phyloP scores from a whole-genome alignment of 805 yeast species.

The Candida sphagnicola region DNA sequence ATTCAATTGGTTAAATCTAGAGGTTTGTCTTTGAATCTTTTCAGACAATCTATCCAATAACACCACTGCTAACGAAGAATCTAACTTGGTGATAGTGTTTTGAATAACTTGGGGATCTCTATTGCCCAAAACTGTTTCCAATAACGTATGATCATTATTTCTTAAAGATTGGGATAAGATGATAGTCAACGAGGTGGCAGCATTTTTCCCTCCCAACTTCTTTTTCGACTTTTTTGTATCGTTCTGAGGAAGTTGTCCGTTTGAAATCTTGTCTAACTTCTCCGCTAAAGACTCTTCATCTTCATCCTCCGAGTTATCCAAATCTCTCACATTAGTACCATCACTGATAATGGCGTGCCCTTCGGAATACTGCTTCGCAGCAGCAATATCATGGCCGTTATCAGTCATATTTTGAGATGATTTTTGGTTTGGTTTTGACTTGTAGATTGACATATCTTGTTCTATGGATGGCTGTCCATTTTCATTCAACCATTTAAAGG shows the following conservation, averaged over 20 bases:
- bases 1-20: conserved; percentile 46
- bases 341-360: conserved; percentile 56
- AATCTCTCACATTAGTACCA: conserved; percentile 60
- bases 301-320: conserved; percentile 45
- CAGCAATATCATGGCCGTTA: conserved; percentile 49
- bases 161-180: conserved; percentile 85
- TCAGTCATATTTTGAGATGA: conserved; percentile 41
- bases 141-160: conserved; percentile 78
- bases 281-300: conserved; percentile 51
- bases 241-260: conserved; percentile 17
- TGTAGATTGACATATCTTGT: conserved; percentile 22
- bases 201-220: conserved; percentile 51
- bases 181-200: conserved; percentile 64
- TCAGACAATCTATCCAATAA: conserved; percentile 52
- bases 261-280: conserved; percentile 37
- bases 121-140: conserved; percentile 75
- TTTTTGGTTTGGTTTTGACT: conserved; percentile 38
- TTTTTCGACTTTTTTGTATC: conserved; percentile 31
- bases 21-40: conserved; percentile 47
- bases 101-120: conserved; percentile 48
- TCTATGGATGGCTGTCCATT: conserved; percentile 19
- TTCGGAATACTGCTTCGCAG: conserved; percentile 56
- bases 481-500: conserved; percentile 44
- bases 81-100: conserved; percentile 46
- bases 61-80: conserved; percentile 45